Evolutionary conservation across 2,329 filamentous ascomycete genomes (phyloP), one percentile per base, ranked within the genome.

Genomic region (Colletotrichum sp.): DNA sequence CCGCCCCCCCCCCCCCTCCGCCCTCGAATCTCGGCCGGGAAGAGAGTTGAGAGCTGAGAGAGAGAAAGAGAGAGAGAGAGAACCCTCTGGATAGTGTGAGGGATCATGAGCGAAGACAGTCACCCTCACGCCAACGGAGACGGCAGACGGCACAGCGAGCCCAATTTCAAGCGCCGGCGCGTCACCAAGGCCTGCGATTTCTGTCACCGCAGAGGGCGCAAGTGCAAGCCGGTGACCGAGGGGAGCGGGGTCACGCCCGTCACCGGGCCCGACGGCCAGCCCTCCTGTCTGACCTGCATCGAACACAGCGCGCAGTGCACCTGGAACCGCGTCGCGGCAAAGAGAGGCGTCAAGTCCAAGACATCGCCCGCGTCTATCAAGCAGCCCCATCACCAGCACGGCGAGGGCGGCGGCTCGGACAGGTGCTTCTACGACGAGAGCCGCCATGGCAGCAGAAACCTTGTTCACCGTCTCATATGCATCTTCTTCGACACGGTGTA

Each of bases 161-260:
- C 71, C 12, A 57, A 43, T 24, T 27, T 76, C 33, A 76, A 76
- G 61, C 70, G 75, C 4, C 69, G 75, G 6, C 75, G 75, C 58
- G 73, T 76, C 67, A 76, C 75, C 36, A 76, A 76, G 65, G 75
- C 75, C 43, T 76, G 75, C 62, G 75, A 76, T 57, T 76, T 76
- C 11, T 76, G 75, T 9, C 75, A 76, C 21, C 73, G 75, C 3
- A 33, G 75, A 24, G 75, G 75, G 15, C 74, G 75, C 13, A 76
- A 76, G 34, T 76, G 75, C 75, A 76, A 76, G 73, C 74, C 73
- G 5, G 72, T 63, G 15, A 66, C 70, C n/a, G 64, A 43, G 15
- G 62, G 47, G 36, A 63, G 64, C 64, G 59, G 47, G 11, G 68
- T 31, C n/a, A 27, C 38, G 11, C 24, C 43, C 16, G 33, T 33